Percentiles rank a stretch among this genome's conserved stretches.
Conservation (phyloP, 345 rosid species). For the Aegle marmelos region DNA sequence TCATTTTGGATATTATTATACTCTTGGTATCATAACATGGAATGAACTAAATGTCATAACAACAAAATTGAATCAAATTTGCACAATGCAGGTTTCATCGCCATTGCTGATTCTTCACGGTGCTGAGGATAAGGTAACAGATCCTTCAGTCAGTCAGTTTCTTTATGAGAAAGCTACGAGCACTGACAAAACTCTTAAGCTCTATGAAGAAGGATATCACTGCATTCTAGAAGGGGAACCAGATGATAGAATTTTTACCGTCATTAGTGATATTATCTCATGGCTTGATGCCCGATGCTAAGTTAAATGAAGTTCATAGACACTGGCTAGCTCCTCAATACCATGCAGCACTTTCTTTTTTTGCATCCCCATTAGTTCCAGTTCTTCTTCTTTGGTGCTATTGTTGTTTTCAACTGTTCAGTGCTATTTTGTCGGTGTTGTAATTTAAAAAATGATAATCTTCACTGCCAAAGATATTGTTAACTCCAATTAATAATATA, state of each 20-base stretch:
- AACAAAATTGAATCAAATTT: conserved; percentile 4
- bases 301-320: conserved; percentile 12
- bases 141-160: conserved; percentile 75
- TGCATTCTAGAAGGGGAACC: conserved; percentile 93
- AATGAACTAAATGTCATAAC: background rate
- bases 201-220: conserved; percentile 82
- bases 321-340: background rate
- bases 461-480: background rate
- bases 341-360: background rate
- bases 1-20: background rate
- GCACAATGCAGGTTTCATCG: conserved; percentile 59
- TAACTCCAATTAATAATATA: background rate
- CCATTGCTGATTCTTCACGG: conserved; percentile 89
- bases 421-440: background rate
- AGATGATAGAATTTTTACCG: conserved; percentile 57
- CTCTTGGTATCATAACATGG: background rate
- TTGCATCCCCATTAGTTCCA: background rate
- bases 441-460: too few species aligned
- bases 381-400: too few species aligned
- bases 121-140: conserved; percentile 85
- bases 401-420: background rate
- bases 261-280: conserved; percentile 55
- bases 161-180: conserved; percentile 71
- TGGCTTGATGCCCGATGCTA: conserved; percentile 68
- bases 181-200: conserved; percentile 79